Evolutionary conservation across 2,329 filamentous ascomycete species (phyloP).

Genomic region (Verticillium isaacii): DNA sequence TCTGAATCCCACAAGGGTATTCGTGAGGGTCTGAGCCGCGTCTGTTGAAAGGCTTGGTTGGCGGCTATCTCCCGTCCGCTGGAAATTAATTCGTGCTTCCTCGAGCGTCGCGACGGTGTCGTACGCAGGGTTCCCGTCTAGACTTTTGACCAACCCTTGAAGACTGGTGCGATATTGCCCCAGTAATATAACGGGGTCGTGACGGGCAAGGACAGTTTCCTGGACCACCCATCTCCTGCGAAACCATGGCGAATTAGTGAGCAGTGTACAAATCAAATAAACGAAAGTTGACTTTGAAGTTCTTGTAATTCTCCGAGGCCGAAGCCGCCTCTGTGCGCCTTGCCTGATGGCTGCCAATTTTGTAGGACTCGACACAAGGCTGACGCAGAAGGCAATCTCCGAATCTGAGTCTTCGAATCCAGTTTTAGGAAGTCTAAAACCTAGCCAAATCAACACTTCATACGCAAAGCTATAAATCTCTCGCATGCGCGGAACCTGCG

Average conservation of each 20-base stretch:
- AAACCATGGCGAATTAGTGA: background rate
- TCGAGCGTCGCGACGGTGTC: background rate
- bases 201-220: constrained; percentile 10
- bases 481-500: too few species aligned
- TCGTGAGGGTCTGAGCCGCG: background rate
- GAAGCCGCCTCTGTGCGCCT: background rate
- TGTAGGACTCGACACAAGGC: background rate
- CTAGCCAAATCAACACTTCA: too few species aligned
- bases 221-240: background rate
- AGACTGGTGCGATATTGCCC: background rate
- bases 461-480: too few species aligned
- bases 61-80: background rate
- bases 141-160: background rate
- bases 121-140: background rate
- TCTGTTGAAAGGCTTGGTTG: background rate
- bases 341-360: background rate
- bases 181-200: constrained; percentile 2
- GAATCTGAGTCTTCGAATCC: too few species aligned
- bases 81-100: background rate
- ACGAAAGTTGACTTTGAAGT: too few species aligned
- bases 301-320: background rate
- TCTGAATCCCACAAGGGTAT: background rate
- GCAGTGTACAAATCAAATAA: too few species aligned
- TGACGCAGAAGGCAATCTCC: too few species aligned
- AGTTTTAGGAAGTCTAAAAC: background rate